A percentile compares a stretch with the other conserved stretches of the same genome.
phyloP scores from a whole-genome alignment of 768 basidiomycete species.

The Chalciporus pseudorubinellus region DNA sequence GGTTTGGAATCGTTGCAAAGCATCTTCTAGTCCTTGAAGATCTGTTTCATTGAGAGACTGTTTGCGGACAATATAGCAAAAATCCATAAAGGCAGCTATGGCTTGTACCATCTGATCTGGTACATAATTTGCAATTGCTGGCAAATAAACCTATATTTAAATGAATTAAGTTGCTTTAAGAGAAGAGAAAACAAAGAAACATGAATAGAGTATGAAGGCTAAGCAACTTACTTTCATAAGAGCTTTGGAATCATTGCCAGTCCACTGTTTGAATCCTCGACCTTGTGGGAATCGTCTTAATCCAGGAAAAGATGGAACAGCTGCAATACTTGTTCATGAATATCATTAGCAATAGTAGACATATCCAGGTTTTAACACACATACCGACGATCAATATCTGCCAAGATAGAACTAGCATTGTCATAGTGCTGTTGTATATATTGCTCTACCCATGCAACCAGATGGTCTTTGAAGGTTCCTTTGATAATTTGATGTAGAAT shows the following conservation, averaged over 20 bases:
- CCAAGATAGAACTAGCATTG: neutral
- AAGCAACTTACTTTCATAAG: slow-evolving; percentile 33
- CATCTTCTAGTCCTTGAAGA: slow-evolving; percentile 1
- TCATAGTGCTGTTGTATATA: neutral
- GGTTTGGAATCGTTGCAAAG: slow-evolving; percentile 21
- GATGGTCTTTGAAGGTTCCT: neutral
- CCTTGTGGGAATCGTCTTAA: slow-evolving; percentile 33
- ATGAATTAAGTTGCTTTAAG: no score
- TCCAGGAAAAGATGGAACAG: slow-evolving; percentile 27
- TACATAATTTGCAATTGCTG: slow-evolving; percentile 23
- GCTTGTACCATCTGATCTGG: slow-evolving; percentile 16
- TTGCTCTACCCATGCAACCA: neutral
- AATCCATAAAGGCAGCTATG: slow-evolving; percentile 25
- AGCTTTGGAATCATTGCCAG: slow-evolving; percentile 37
- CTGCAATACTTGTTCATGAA: slow-evolving; percentile 24
- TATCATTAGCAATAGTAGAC: no score
- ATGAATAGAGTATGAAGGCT: neutral
- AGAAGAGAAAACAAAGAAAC: no score
- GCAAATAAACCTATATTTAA: slow-evolving; percentile 22
- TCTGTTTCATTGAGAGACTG: slow-evolving; percentile 2
- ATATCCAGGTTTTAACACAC: no score
- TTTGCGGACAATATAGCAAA: slow-evolving; percentile 32
- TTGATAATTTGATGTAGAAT: slow-evolving; percentile 9
- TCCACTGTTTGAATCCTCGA: slow-evolving; percentile 36
- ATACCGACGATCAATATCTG: slow-evolving; percentile 26